Evolutionary conservation across 2,329 filamentous ascomycete species (phyloP).

Genomic region (Cladophialophora exuberans): DNA sequence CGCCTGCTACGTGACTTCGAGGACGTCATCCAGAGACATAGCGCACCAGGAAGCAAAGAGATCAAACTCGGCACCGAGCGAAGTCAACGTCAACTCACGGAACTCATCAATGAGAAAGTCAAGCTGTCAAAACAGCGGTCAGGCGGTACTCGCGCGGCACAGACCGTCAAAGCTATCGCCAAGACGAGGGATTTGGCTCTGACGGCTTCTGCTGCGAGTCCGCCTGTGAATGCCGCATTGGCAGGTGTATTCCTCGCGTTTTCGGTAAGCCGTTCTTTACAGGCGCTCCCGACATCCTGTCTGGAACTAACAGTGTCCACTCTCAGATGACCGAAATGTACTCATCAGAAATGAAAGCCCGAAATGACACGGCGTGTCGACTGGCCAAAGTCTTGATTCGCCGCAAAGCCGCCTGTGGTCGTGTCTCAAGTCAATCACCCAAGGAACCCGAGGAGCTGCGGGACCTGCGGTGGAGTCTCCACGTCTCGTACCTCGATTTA

Average conservation of each 20-base stretch:
- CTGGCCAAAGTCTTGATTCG: neutral
- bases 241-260: neutral
- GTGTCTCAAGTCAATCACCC: neutral
- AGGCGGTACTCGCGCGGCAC: no score
- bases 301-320: neutral
- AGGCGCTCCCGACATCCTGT: no score
- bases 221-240: neutral
- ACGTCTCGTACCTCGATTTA: neutral
- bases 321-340: neutral
- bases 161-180: neutral
- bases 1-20: neutral
- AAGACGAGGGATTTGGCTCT: neutral
- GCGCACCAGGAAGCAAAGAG: neutral
- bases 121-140: neutral
- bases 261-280: neutral
- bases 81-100: neutral
- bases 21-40: neutral
- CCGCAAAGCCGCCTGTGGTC: neutral
- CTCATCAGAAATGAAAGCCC: neutral
- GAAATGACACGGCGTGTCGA: neutral
- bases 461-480: neutral
- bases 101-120: neutral
- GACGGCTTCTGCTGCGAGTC: neutral
- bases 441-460: neutral
- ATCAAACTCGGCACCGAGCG: neutral